A percentile compares a stretch with the other conserved stretches of the same genome.
Evolutionary conservation across 2,329 filamentous ascomycete species (phyloP).

Genomic region (Pseudogymnoascus destructans): DNA sequence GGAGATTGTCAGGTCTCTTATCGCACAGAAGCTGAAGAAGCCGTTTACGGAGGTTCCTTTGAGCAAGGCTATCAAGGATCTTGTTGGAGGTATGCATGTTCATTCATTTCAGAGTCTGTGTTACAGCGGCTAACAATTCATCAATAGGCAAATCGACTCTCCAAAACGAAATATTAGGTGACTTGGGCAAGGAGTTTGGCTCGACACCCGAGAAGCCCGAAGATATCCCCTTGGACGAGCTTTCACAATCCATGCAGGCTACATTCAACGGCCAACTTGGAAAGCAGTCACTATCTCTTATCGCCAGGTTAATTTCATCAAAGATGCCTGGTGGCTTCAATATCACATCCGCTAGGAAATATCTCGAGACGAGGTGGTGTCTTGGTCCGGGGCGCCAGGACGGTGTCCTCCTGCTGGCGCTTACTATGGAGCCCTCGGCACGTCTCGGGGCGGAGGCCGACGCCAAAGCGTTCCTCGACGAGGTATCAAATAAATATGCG

Average conservation of each 20-base stretch:
- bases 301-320: constrained; percentile 89
- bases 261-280: constrained; percentile 98
- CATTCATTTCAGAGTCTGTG: constrained; percentile 13
- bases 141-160: constrained; percentile 83
- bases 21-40: constrained; percentile 98
- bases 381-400: constrained; percentile 79
- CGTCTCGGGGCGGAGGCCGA: constrained; percentile 83
- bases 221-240: constrained; percentile 90
- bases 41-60: constrained; percentile 74
- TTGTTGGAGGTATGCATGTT: constrained; percentile 71
- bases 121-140: constrained; percentile 13
- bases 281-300: constrained; percentile 86
- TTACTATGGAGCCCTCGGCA: constrained; percentile 84
- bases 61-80: constrained; percentile 94
- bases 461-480: constrained; percentile 84
- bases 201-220: constrained; percentile 97
- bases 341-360: constrained; percentile 89
- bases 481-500: constrained; percentile 81
- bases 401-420: constrained; percentile 70
- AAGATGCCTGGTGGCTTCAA: constrained; percentile 99
- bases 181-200: constrained; percentile 95
- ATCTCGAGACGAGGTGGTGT: constrained; percentile 89
- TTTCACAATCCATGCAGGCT: constrained; percentile 88
- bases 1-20: constrained; percentile 76
- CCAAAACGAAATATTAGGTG: constrained; percentile 96